phyloP scores from a whole-genome alignment of 176 grass and related monocot species.

The Paspalum notatum region DNA sequence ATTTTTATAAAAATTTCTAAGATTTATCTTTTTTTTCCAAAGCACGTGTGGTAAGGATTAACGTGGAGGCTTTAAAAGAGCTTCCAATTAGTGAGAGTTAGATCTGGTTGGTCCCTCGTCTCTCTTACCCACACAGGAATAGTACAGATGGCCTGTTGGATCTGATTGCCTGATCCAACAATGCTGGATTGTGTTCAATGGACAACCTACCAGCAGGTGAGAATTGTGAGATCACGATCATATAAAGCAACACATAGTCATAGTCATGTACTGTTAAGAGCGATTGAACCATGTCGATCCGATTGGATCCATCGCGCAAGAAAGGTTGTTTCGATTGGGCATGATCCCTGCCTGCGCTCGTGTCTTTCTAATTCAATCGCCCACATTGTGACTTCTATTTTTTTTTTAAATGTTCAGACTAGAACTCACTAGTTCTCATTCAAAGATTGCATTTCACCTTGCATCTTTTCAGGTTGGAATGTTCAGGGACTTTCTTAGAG shows the following conservation, averaged over 20 bases:
- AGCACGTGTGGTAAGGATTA: no score
- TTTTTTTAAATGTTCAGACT: background rate
- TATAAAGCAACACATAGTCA: background rate
- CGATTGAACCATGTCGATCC: background rate
- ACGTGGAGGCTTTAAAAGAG: no score
- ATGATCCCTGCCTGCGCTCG: no score
- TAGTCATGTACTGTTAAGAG: background rate
- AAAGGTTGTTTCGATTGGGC: background rate
- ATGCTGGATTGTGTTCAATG: conserved; percentile 16
- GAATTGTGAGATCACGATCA: conserved; percentile 23
- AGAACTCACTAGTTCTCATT: conserved; percentile 13
- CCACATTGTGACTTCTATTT: background rate
- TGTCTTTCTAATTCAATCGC: no score
- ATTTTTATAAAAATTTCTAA: no score
- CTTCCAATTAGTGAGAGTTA: no score
- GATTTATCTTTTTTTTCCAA: no score
- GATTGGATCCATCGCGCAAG: background rate
- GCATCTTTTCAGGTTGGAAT: background rate
- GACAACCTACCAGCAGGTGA: conserved; percentile 26
- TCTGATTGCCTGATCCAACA: conserved; percentile 7
- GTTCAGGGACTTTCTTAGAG: background rate
- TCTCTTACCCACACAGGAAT: conserved; percentile 19
- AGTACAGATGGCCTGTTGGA: conserved; percentile 36
- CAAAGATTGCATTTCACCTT: background rate
- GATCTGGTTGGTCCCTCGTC: background rate